A percentile compares a stretch with the other conserved stretches of the same genome.
Conservation (phyloP, 257 asterid genomes). For the Marsdenia floribunda region DNA sequence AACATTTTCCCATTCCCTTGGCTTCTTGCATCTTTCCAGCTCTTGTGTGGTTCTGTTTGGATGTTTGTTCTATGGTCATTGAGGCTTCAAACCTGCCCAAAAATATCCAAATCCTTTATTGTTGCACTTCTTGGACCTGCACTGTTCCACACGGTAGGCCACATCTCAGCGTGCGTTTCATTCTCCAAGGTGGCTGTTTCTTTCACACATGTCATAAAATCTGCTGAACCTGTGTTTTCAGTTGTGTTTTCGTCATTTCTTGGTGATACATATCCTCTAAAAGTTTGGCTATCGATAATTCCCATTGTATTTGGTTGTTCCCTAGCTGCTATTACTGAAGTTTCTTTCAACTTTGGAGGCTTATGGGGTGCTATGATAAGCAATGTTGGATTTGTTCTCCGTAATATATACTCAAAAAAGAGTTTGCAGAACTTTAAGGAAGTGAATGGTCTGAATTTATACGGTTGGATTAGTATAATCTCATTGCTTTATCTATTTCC, state of each 20-base stretch:
- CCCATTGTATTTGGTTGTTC: constrained; percentile 98
- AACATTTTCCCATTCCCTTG: constrained; percentile 86
- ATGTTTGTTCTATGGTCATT: constrained; percentile 70
- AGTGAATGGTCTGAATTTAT: constrained; percentile 88
- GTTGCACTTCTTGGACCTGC: constrained; percentile 93
- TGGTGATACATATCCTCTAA: constrained; percentile 73
- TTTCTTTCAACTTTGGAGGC: constrained; percentile 80
- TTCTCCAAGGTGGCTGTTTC: constrained; percentile 97
- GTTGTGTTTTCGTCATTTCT: constrained; percentile 76
- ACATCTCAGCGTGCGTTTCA: constrained; percentile 95
- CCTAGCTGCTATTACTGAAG: constrained; percentile 91
- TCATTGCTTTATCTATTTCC: constrained; percentile 78
- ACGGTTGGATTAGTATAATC: constrained; percentile 75
- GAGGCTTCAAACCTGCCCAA: constrained; percentile 75
- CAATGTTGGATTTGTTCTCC: constrained; percentile 81
- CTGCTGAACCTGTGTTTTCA: constrained; percentile 93
- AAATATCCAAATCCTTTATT: constrained; percentile 64
- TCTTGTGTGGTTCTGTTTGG: constrained; percentile 79
- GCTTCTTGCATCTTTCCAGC: constrained; percentile 92
- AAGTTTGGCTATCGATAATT: constrained; percentile 83
- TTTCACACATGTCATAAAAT: constrained; percentile 90
- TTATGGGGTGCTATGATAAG: constrained; percentile 88
- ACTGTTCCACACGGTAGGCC: constrained; percentile 86
- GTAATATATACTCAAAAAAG: constrained; percentile 82
- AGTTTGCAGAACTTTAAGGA: constrained; percentile 80